Conservation (phyloP, 2,329 filamentous ascomycete species). For the Neofusicoccum sp. region DNA sequence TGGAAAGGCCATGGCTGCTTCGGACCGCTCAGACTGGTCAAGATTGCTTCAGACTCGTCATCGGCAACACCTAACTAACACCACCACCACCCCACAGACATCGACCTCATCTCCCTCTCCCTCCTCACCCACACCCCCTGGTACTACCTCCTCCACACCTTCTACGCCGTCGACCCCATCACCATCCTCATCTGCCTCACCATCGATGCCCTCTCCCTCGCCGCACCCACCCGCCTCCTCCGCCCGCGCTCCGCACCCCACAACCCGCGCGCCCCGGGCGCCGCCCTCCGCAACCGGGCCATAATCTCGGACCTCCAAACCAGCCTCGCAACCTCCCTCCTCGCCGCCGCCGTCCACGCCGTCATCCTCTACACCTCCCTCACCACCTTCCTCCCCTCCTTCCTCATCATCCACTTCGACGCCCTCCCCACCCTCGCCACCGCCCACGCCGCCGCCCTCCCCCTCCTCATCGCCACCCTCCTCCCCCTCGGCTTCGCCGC, state of each 20-base stretch:
- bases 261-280: slow-evolving; percentile 50
- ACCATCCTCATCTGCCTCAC: slow-evolving; percentile 64
- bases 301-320: slow-evolving; percentile 43
- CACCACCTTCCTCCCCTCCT: slow-evolving; percentile 68
- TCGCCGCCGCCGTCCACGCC: slow-evolving; percentile 74
- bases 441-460: slow-evolving; percentile 64
- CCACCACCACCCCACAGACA: slow-evolving; percentile 34
- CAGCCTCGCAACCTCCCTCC: slow-evolving; percentile 62
- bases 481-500: slow-evolving; percentile 72
- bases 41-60: slow-evolving; percentile 44
- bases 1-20: not conserved
- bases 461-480: slow-evolving; percentile 54
- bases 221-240: slow-evolving; percentile 74
- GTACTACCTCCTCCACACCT: slow-evolving; percentile 73
- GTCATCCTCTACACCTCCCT: slow-evolving; percentile 71
- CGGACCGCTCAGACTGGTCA: not conserved
- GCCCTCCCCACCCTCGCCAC: slow-evolving; percentile 68
- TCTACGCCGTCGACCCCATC: slow-evolving; percentile 69
- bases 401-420: slow-evolving; percentile 76
- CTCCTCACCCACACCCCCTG: slow-evolving; percentile 75
- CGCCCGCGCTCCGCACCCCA: slow-evolving; percentile 69
- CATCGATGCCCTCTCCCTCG: slow-evolving; percentile 70
- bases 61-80: not conserved
- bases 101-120: slow-evolving; percentile 48
- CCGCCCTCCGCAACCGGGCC: slow-evolving; percentile 43